Base-by-base conservation (phyloP, 2,329 filamentous ascomycete species). In the Pestalotiopsis fici region DNA sequence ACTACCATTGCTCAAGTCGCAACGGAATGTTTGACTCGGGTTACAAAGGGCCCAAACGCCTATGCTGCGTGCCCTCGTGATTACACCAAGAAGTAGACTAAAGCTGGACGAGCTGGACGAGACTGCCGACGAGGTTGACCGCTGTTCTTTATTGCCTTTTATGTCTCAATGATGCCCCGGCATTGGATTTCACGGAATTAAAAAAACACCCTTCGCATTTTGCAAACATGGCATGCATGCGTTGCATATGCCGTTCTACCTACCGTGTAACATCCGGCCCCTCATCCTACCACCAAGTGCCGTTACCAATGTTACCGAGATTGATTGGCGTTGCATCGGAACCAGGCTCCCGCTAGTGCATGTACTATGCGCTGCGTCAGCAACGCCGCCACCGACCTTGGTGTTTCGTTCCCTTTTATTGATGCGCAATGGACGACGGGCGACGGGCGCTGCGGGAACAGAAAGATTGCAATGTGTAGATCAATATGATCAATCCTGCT, bases 301-400 rank as follows among this genome's bases (percentile, higher is more conserved):
- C 31, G 31, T 35, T 35, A 35, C 31, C 31, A 35, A 35, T 35
- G n/a, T 21, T 23, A 25, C 27, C 13, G 55, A 15, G 27, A 28
- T 25, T 25, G 27, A 28, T 57, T 57, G 28, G n/a, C 59, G 11
- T 37, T 43, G 12, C 59, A 61, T 61, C 59, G 59, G 59, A n/a
- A 61, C 31, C 28, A 15, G 18, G 25, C 35, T 61, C 59, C 59
- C 59, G 59, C 35, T 61, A 61, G 59, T 61, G 59, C 55, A 28
- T 61, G 25, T 59, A 7, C 28, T 59, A 59, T 23, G 28, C 23
- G 15, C 15, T 59, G 55, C 28, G 18, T 50, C 43, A 50, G 43
- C 43, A 9, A 18, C 43, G 43, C 43, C 31, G 43, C 43, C n/a
- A 21, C 43, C 18, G 43, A 50, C n/a, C 43, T n/a, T 50, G 18